These are phyloP conservation scores for Aureobasidium sp. DNA, from an alignment of 2,329 filamentous ascomycete genomes.

Conservation along the genomic window DNA sequence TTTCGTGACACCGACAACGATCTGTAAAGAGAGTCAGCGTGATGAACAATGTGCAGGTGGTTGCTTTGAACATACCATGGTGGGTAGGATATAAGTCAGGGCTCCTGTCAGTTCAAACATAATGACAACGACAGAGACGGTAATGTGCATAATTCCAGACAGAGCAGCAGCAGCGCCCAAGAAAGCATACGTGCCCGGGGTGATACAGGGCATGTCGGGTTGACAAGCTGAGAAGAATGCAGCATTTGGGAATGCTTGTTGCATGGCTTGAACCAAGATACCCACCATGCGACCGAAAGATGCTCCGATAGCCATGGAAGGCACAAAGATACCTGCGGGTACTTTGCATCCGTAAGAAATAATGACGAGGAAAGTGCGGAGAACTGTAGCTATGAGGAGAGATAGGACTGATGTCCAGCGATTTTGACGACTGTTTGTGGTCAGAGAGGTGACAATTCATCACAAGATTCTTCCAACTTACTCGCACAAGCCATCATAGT, in stretches of 20 bases:
- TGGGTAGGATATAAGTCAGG: constrained; percentile 90
- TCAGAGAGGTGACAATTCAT: constrained; percentile 12
- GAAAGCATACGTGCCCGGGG: constrained; percentile 93
- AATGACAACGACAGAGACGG: constrained; percentile 92
- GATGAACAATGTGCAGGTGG: neutral
- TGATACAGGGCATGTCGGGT: constrained; percentile 91
- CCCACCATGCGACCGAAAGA: constrained; percentile 92
- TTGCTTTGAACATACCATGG: constrained; percentile 55
- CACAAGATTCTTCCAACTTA: constrained; percentile 27
- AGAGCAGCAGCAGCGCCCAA: constrained; percentile 85
- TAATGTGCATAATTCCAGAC: constrained; percentile 97
- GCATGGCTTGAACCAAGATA: constrained; percentile 81
- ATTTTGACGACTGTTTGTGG: constrained; percentile 44
- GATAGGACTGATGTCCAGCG: constrained; percentile 73
- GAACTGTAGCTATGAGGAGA: constrained; percentile 66
- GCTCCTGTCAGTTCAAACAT: constrained; percentile 99
- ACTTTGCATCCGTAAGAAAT: constrained; percentile 98
- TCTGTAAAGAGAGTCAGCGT: constrained; percentile 34
- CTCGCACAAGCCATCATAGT: constrained; percentile 87
- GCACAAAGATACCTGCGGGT: constrained; percentile 94
- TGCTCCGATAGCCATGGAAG: constrained; percentile 94
- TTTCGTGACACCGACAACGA: constrained; percentile 95
- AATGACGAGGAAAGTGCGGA: constrained; percentile 79
- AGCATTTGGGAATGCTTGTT: constrained; percentile 74
- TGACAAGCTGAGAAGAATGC: constrained; percentile 82